Evolutionary conservation across 23 red algal species (phyloP), one percentile per base, ranked within the genome.

Genomic region (Gracilariopsis chorda): DNA sequence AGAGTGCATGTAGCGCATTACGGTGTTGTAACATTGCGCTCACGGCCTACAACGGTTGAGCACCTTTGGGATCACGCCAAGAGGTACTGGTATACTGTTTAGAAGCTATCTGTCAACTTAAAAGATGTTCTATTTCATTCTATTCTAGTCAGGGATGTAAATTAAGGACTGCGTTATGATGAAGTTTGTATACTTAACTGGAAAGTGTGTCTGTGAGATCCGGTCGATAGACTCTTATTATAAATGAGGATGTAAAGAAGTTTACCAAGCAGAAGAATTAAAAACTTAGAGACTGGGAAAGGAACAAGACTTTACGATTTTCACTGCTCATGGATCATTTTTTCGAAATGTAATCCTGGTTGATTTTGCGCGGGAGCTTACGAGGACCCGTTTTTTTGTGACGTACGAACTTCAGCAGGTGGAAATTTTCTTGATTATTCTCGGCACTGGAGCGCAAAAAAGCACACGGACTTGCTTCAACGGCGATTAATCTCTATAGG

Each of bases 361-460:
- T 49, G 72, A 51, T 27, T 48, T 12, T 51, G 16, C 33, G 43
- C 13, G 43, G 72, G 48, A 48, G 33, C 12, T 16, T 48, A 14
- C 72, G 30, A 0, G 72, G 39, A 12, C 72, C 72, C 48, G n/a
- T 48, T 78, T 16, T 78, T 78, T 48, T 78, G 72, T 78, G 72
- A 78, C 25, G 19, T 48, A 13, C 16, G 19, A 20, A 20, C 19
- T 16, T 48, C 29, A 46, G 48, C 30, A 46, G 25, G 43, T 48
- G 17, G 72, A 20, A 21, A 13, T 19, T 13, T 78, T 20, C 13
- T 78, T 27, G 29, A 69, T 25, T 25, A 13, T 48, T 27, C 19
- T 48, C 72, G 11, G 12, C 0, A 20, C 48, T 16, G 13, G 17
- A 20, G 14, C 21, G 13, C 48, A 78, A 78, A 32, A 69, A 69